phyloP scores from a whole-genome alignment of 768 basidiomycete genomes.

The Podaxis carcinomalis region DNA sequence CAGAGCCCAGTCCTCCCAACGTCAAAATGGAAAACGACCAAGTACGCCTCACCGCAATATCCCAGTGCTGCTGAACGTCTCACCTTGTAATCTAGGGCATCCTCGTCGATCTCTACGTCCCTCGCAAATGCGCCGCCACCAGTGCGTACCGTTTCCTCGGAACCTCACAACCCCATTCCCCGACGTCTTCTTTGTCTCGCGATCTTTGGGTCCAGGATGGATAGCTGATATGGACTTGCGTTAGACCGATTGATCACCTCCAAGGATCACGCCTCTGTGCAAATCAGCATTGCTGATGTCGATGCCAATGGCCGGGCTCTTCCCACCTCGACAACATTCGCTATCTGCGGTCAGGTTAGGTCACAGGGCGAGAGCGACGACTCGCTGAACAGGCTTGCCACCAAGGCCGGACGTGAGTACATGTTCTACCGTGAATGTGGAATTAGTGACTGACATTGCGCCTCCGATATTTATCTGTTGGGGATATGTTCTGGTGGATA shows the following conservation, averaged over 20 bases:
- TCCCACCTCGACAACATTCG: slow-evolving; percentile 83
- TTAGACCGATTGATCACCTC: slow-evolving; percentile 96
- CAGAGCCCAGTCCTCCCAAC: slow-evolving; percentile 15
- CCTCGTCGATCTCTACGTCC: slow-evolving; percentile 99
- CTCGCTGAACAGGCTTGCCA: slow-evolving; percentile 93
- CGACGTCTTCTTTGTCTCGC: background rate
- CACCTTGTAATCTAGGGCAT: slow-evolving; percentile 58
- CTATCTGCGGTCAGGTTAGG: slow-evolving; percentile 90
- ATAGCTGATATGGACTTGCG: background rate
- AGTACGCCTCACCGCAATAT: slow-evolving; percentile 39
- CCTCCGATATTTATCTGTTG: background rate
- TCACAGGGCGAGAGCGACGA: slow-evolving; percentile 96
- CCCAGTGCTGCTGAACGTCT: slow-evolving; percentile 1
- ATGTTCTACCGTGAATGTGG: background rate
- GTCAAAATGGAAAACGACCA: slow-evolving; percentile 87
- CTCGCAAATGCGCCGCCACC: slow-evolving; percentile 98
- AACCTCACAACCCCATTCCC: background rate
- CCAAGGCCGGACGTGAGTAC: slow-evolving; percentile 87
- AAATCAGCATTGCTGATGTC: slow-evolving; percentile 92
- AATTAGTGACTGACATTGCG: background rate
- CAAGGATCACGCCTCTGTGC: slow-evolving; percentile 98
- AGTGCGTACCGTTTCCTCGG: slow-evolving; percentile 51
- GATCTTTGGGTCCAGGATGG: background rate
- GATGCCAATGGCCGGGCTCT: slow-evolving; percentile 83
- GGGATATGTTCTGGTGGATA: slow-evolving; percentile 25